phyloP scores from a whole-genome alignment of 2,329 filamentous ascomycete species.

The Ascomycota sp. region DNA sequence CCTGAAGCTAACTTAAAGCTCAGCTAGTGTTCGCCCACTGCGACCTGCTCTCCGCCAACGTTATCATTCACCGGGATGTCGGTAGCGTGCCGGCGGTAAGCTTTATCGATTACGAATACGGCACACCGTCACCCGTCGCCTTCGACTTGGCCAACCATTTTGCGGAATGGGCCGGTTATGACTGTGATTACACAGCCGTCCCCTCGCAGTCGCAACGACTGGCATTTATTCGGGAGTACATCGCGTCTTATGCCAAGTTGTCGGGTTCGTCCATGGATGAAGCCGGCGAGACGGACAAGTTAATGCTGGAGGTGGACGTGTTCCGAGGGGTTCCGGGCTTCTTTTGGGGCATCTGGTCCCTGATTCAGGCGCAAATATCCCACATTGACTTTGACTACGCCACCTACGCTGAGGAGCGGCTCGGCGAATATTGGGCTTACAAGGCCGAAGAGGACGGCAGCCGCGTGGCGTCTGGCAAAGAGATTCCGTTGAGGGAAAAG shows the following conservation, averaged over 20 bases:
- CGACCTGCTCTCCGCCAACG: slow-evolving; percentile 88
- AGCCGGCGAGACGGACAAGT: slow-evolving; percentile 42
- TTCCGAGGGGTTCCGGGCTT: slow-evolving; percentile 85
- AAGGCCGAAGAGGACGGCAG: slow-evolving; percentile 51
- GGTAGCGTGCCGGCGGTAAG: slow-evolving; percentile 22
- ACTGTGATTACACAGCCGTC: slow-evolving; percentile 73
- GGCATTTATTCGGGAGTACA: slow-evolving; percentile 69
- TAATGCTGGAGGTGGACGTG: slow-evolving; percentile 64
- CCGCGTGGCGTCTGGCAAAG: slow-evolving; percentile 27
- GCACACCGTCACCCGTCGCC: slow-evolving; percentile 77
- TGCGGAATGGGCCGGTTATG: slow-evolving; percentile 93
- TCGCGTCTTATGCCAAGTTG: slow-evolving; percentile 47
- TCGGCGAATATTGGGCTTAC: slow-evolving; percentile 90
- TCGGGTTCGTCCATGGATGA: slow-evolving; percentile 24
- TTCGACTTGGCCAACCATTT: slow-evolving; percentile 98
- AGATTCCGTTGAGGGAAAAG: slow-evolving; percentile 55
- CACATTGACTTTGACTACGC: slow-evolving; percentile 96
- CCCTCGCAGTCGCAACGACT: slow-evolving; percentile 59
- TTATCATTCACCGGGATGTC: slow-evolving; percentile 48
- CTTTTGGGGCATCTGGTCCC: slow-evolving; percentile 81
- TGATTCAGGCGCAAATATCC: slow-evolving; percentile 86
- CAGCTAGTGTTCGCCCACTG: slow-evolving; percentile 86
- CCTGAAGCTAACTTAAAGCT: slow-evolving; percentile 2
- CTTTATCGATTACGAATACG: slow-evolving; percentile 99
- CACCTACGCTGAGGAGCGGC: slow-evolving; percentile 63